These are phyloP conservation scores for Babesia caballi DNA, from an alignment of 169 alveolate species.

Conservation along the genomic window DNA sequence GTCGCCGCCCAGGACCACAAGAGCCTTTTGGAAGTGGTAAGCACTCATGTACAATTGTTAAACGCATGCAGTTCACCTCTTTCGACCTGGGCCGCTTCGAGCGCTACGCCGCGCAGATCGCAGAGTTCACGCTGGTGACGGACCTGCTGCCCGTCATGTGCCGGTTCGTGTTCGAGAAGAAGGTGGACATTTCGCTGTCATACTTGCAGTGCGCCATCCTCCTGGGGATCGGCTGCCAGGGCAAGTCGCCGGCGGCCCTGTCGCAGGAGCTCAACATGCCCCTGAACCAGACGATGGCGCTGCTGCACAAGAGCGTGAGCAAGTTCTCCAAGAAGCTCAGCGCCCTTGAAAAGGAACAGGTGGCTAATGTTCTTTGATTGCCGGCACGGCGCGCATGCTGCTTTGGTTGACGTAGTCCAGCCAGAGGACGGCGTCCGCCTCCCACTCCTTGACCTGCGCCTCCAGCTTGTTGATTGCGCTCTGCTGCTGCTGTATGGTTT, in stretches of 20 bases:
- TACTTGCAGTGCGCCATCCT: slow-evolving; percentile 57
- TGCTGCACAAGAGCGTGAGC: slow-evolving; percentile 56
- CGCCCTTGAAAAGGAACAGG: slow-evolving; percentile 22
- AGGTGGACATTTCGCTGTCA: slow-evolving; percentile 34
- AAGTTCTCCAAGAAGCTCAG: slow-evolving; percentile 51
- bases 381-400: background rate
- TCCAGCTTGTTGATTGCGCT: slow-evolving; percentile 31
- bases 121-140: slow-evolving; percentile 59
- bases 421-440: slow-evolving; percentile 63
- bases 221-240: slow-evolving; percentile 59
- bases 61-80: slow-evolving; percentile 12
- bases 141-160: slow-evolving; percentile 60
- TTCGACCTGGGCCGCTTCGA: slow-evolving; percentile 60
- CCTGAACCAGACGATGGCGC: slow-evolving; percentile 66
- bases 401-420: slow-evolving; percentile 62
- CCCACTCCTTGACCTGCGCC: slow-evolving; percentile 62
- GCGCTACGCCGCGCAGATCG: slow-evolving; percentile 58
- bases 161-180: slow-evolving; percentile 46
- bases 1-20: slow-evolving; percentile 1
- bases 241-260: slow-evolving; percentile 36
- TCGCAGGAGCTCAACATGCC: slow-evolving; percentile 68
- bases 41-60: background rate
- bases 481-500: slow-evolving; percentile 38
- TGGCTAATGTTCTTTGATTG: slow-evolving; percentile 20
- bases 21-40: slow-evolving; percentile 6